Base-by-base conservation (phyloP, 2,329 filamentous ascomycete species). In the Magnaporthiopsis poae region DNA sequence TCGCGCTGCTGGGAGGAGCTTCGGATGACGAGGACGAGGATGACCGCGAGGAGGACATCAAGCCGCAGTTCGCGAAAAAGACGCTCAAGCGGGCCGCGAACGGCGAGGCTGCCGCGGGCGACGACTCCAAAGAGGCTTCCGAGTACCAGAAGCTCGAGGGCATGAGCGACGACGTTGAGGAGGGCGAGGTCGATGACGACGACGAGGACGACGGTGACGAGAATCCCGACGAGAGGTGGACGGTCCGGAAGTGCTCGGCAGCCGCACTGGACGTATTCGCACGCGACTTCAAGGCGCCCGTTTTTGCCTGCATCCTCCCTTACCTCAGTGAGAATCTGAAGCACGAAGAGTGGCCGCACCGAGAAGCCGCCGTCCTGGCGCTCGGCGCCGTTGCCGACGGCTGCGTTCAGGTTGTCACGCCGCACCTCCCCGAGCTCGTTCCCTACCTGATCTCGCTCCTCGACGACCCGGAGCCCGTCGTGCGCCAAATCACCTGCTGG, bases 401-500 rank as follows among this genome's bases (percentile, higher is more conserved):
- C 52, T 98, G 95, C 75, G 91, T 97, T 82, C 86, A 90, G 64
- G 90, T 91, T 27, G 92, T 99, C 65, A 88, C 89, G 62, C 95
- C 93, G 65, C 93, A 98, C 77, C 85, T 99, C 36, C 92, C 92
- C 2, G 90, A 96, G 74, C 83, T 99, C 60, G 88, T 98, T 2
- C 90, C 92, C 1, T 99, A 96, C 75, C 85, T 99, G 63, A 90
- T 98, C 71, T 89, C 90, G 9, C 84, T 97, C 0, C 83, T 99
- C 52, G 86, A 90, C 67, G 95, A 99, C 74, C 75, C 84, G 1
- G 92, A 97, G 77, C 92, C 95, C 18, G 90, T 98, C 18, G 94
- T 99, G 56, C 86, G 95, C 69, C 92, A 96, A 75, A 99, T 99
- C 71, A 98, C 94, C 31, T 99, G 95, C 78, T 99, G 95, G 95